Evolutionary conservation across 2,329 filamentous ascomycete species (phyloP).

Genomic region (Coniochaeta prunicola): DNA sequence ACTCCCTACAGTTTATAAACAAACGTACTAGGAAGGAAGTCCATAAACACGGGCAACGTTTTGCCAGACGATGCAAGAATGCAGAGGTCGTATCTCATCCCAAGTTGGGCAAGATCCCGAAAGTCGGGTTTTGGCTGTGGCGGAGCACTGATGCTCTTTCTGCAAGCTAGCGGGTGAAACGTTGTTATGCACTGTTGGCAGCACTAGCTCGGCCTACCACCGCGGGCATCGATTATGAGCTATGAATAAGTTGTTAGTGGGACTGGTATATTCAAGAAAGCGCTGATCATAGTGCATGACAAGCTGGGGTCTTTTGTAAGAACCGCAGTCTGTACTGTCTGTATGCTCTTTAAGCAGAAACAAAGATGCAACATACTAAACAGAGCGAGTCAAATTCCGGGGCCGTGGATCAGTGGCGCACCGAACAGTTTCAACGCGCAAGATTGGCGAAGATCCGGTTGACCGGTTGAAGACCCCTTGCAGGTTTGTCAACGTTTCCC

Average conservation of each 20-base stretch:
- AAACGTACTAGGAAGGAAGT: neutral
- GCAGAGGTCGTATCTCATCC: neutral
- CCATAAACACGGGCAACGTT: neutral
- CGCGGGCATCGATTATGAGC: neutral
- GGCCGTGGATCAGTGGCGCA: neutral
- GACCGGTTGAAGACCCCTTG: neutral
- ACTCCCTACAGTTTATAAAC: neutral
- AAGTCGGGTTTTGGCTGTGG: neutral
- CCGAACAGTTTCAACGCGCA: neutral
- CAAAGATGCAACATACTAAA: neutral
- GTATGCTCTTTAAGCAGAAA: neutral
- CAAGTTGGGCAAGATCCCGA: neutral
- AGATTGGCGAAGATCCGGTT: neutral
- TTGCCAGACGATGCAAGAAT: neutral
- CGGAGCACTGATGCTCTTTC: neutral
- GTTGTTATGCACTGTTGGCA: conserved; percentile 9
- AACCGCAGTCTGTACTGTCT: neutral
- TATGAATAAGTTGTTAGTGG: neutral
- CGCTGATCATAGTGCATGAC: neutral
- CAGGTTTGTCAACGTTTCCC: neutral
- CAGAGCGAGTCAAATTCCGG: neutral
- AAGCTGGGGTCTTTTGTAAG: neutral
- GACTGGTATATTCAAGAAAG: neutral
- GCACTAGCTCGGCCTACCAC: neutral
- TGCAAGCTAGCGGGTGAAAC: conserved; percentile 5